phyloP scores from a whole-genome alignment of 371 early-diverging fungal species.

The Phascolomyces articulosus region DNA sequence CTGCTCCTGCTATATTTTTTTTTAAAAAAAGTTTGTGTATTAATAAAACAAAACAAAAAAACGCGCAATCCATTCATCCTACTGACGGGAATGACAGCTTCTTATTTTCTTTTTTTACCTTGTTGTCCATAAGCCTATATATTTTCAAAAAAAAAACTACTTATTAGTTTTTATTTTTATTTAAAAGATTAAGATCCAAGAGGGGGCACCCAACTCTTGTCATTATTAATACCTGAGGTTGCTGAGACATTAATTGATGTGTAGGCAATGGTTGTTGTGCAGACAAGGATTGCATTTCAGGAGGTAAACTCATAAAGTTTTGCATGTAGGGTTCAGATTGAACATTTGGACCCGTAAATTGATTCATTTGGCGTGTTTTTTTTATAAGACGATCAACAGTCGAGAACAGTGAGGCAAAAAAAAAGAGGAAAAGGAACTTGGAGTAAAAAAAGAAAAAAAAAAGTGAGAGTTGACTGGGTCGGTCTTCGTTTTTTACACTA shows the following conservation, averaged over 20 bases:
- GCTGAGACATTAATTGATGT: slow-evolving; percentile 23
- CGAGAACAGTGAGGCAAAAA: no score
- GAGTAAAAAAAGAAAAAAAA: no score
- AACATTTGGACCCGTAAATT: slow-evolving; percentile 29
- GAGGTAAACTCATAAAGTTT: slow-evolving; percentile 37
- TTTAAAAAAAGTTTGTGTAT: no score
- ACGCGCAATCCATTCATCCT: neutral
- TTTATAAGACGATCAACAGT: no score
- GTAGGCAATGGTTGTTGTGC: slow-evolving; percentile 19
- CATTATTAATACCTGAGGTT: slow-evolving; percentile 22
- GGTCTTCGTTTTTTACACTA: no score
- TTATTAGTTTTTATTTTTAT: no score
- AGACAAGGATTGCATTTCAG: slow-evolving; percentile 33
- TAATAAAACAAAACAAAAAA: neutral
- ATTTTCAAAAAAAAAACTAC: no score
- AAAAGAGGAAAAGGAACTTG: no score
- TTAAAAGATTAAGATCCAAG: no score
- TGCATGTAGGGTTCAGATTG: slow-evolving; percentile 36
- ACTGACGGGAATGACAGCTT: neutral
- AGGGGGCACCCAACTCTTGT: no score
- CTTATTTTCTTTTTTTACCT: neutral
- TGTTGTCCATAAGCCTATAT: slow-evolving; percentile 6
- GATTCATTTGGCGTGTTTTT: slow-evolving; percentile 27
- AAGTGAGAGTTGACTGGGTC: no score
- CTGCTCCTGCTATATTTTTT: neutral